Evolutionary conservation across 2,329 filamentous ascomycete genomes (phyloP), one percentile per base, ranked within the genome.

Genomic region (Chaetothyriales sp.): DNA sequence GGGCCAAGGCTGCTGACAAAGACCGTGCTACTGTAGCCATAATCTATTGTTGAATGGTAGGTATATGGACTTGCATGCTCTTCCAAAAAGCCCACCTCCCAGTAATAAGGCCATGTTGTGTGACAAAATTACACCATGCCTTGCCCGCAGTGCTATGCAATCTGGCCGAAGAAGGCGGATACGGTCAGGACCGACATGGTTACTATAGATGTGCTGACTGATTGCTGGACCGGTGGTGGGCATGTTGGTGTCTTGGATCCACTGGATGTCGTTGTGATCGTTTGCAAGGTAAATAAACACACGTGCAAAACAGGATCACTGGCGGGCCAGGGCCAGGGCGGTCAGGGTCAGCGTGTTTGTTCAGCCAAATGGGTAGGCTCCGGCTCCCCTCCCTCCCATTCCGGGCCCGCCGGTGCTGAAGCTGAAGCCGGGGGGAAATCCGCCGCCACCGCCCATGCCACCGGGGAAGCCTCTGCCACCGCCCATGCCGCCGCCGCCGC

Each of bases 401-500:
- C 33, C 33, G 15, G 33, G 33, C 33, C 8, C 33, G 33, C 33
- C 33, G 13, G 9, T 5, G 33, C 33, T 40, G 33, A 40, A 40
- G 33, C 15, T 40, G 33, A 40, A 40, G 33, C 33, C 33, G 10
- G 33, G 10, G 2, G 56, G 58, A 44, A 54, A 59, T 10, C 59
- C 59, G 43, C 58, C 59, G 46, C 58, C 49, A 50, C 57, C 52
- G 45, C 56, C 58, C 43, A 50, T 51, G 18, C 51, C 51, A 28
- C 53, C 56, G 15, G 20, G 8, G 29, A 57, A 56, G 1, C 56
- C 54, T 46, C 54, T 58, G 2, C 54, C 54, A 40, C 54, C 51
- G 8, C 57, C 57, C 29, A 50, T 51, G 19, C 57, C 47, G 43
- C 65, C 65, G 10, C 66, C 69, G 28, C 60, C 61, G 20, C 80